Percentiles rank a stretch among this genome's conserved stretches.
Evolutionary conservation across 2,329 filamentous ascomycete genomes (phyloP).

Genomic region (Neofusicoccum sp.): DNA sequence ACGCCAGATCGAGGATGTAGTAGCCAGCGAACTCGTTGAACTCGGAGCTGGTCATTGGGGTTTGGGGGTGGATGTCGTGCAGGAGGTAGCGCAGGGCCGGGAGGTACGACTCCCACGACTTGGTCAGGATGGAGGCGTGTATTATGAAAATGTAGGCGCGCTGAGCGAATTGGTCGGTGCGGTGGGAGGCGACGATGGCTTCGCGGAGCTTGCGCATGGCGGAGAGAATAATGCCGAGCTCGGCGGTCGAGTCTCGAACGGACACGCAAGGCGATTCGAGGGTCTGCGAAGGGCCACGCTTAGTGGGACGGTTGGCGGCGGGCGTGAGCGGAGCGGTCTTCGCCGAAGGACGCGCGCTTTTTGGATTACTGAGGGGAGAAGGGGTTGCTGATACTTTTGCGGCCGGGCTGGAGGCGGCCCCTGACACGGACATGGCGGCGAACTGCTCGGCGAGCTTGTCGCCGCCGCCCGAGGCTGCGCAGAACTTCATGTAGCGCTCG

Average conservation of each 20-base stretch:
- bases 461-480: constrained; percentile 70
- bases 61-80: constrained; percentile 66
- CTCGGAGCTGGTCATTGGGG: constrained; percentile 71
- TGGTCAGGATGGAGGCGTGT: constrained; percentile 76
- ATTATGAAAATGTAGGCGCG: constrained; percentile 91
- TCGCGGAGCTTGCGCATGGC: constrained; percentile 92
- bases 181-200: constrained; percentile 77
- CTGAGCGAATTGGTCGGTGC: constrained; percentile 79
- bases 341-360: constrained; percentile 21
- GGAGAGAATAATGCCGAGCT: constrained; percentile 74
- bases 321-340: constrained; percentile 15
- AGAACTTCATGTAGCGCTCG: constrained; percentile 87
- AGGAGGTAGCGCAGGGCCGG: constrained; percentile 83
- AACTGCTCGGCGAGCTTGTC: constrained; percentile 77
- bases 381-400: constrained; percentile 25
- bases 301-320: constrained; percentile 23
- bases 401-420: constrained; percentile 16
- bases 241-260: constrained; percentile 50
- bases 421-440: constrained; percentile 59
- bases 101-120: constrained; percentile 85
- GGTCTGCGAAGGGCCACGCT: constrained; percentile 21
- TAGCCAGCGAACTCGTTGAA: constrained; percentile 79
- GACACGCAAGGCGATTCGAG: constrained; percentile 33
- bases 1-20: constrained; percentile 84
- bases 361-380: constrained; percentile 4